Conservation (phyloP, 805 yeast genomes). For the Saccharomycopsis fermentans region DNA sequence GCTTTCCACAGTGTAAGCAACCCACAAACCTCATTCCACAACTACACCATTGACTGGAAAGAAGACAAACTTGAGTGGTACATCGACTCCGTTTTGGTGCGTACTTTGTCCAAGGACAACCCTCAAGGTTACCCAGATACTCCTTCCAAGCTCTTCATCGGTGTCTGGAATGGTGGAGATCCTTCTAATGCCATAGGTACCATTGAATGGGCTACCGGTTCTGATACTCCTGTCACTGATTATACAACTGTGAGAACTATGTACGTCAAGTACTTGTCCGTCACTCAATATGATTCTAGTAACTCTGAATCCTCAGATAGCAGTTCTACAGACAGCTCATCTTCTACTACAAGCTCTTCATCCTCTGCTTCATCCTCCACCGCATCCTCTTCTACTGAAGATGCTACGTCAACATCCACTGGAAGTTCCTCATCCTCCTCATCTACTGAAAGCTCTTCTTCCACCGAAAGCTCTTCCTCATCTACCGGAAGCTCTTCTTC, state of each 20-base stretch:
- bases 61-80: slow-evolving; percentile 56
- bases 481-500: slow-evolving; percentile 14
- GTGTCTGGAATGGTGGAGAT: slow-evolving; percentile 82
- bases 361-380: slow-evolving; percentile 19
- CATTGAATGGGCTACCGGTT: slow-evolving; percentile 77
- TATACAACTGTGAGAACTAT: slow-evolving; percentile 57
- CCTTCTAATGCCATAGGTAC: slow-evolving; percentile 54
- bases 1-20: slow-evolving; percentile 47
- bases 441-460: slow-evolving; percentile 18
- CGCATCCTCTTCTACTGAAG: slow-evolving; percentile 17
- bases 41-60: slow-evolving; percentile 81
- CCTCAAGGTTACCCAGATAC: slow-evolving; percentile 77
- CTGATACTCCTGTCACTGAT: slow-evolving; percentile 32
- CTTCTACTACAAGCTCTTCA: slow-evolving; percentile 50
- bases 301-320: background rate
- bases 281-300: slow-evolving; percentile 66
- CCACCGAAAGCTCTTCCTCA: slow-evolving; percentile 9
- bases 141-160: slow-evolving; percentile 48
- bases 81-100: slow-evolving; percentile 56
- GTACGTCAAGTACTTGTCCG: slow-evolving; percentile 47
- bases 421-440: slow-evolving; percentile 12
- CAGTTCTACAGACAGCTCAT: slow-evolving; percentile 25
- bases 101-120: slow-evolving; percentile 47
- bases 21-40: slow-evolving; percentile 56
- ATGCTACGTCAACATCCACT: slow-evolving; percentile 26